These are phyloP conservation scores for Aspergillus sp. DNA, from an alignment of 2,329 filamentous ascomycete genomes.

Conservation along the genomic window DNA sequence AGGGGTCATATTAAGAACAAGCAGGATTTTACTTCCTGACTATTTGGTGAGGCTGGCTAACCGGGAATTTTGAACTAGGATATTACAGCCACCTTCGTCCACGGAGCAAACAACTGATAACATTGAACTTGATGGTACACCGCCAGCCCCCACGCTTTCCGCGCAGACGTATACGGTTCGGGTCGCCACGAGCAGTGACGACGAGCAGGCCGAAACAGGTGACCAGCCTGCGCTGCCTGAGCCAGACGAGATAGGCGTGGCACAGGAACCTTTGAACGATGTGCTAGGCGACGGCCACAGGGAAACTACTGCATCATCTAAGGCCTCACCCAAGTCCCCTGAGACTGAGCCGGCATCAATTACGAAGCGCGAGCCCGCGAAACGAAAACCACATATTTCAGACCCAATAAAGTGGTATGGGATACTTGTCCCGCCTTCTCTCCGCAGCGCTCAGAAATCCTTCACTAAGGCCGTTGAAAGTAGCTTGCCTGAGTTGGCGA, in stretches of 20 bases:
- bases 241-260: not conserved
- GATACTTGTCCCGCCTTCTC: conserved; percentile 45
- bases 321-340: not conserved
- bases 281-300: not conserved
- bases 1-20: not conserved
- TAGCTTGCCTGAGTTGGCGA: conserved; percentile 38
- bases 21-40: not conserved
- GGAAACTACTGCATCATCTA: not conserved
- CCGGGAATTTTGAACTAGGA: conserved; percentile 6
- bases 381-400: conserved; percentile 30
- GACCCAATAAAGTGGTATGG: conserved; percentile 53
- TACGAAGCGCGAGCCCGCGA: conserved; percentile 18
- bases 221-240: conserved; percentile 1
- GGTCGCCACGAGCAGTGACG: not conserved
- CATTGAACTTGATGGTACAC: not conserved
- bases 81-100: conserved; percentile 11
- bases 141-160: not conserved
- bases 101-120: not conserved
- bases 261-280: not conserved
- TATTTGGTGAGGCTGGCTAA: conserved; percentile 2
- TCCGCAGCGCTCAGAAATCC: conserved; percentile 45
- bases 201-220: conserved; percentile 10
- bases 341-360: conserved; percentile 7
- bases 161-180: conserved; percentile 16
- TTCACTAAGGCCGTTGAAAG: conserved; percentile 43